Conservation (phyloP, 2,329 filamentous ascomycete genomes). For the Cytospora leucostoma region DNA sequence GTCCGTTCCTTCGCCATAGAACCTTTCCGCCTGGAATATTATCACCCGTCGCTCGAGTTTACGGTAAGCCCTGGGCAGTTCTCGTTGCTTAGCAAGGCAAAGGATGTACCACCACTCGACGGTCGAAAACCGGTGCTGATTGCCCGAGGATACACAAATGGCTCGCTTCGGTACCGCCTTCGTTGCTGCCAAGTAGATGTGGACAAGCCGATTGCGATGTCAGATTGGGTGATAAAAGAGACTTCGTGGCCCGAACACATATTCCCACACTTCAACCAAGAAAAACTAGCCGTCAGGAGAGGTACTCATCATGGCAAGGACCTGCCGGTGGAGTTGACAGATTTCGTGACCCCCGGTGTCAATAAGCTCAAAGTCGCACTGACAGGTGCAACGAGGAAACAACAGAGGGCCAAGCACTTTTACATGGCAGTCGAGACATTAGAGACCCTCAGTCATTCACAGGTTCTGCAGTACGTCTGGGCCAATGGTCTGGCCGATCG, state of each 20-base stretch:
- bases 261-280: slow-evolving; percentile 68
- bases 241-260: slow-evolving; percentile 71
- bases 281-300: slow-evolving; percentile 59
- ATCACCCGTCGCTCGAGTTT: slow-evolving; percentile 50
- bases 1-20: slow-evolving; percentile 52
- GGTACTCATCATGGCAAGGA: slow-evolving; percentile 76
- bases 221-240: slow-evolving; percentile 64
- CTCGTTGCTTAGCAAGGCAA: slow-evolving; percentile 39
- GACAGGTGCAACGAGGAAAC: slow-evolving; percentile 29
- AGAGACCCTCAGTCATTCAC: slow-evolving; percentile 52
- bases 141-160: slow-evolving; percentile 47
- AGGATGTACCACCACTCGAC: slow-evolving; percentile 32
- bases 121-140: slow-evolving; percentile 34
- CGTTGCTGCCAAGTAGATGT: slow-evolving; percentile 56
- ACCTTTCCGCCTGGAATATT: slow-evolving; percentile 43
- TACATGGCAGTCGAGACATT: slow-evolving; percentile 72
- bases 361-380: slow-evolving; percentile 64
- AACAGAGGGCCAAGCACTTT: slow-evolving; percentile 43
- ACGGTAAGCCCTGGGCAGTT: slow-evolving; percentile 42
- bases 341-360: slow-evolving; percentile 54
- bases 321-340: slow-evolving; percentile 73
- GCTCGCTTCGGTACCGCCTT: slow-evolving; percentile 65
- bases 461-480: slow-evolving; percentile 45
- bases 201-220: slow-evolving; percentile 40
- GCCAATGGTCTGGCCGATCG: slow-evolving; percentile 43